phyloP scores from a whole-genome alignment of 2,329 filamentous ascomycete genomes.

The Falciphora oryzae region DNA sequence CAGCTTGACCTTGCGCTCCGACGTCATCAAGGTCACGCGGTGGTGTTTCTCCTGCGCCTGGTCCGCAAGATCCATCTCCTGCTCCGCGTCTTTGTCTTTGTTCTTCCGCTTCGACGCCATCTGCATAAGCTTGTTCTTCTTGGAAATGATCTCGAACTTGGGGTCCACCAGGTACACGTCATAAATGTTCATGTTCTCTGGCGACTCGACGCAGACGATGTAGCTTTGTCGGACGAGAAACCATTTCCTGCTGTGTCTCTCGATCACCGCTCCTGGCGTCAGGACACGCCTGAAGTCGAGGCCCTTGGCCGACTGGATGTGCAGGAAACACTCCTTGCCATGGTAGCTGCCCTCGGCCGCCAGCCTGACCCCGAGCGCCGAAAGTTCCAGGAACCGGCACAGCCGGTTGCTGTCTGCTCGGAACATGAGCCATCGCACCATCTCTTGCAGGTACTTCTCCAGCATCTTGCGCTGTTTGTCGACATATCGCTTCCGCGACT shows the following conservation, averaged over 20 bases:
- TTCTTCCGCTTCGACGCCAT: constrained; percentile 46
- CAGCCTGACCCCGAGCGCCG: constrained; percentile 85
- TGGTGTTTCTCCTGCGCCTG: constrained; percentile 61
- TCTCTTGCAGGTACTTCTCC: constrained; percentile 84
- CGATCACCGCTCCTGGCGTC: constrained; percentile 71
- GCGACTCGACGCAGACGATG: constrained; percentile 95
- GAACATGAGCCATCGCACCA: constrained; percentile 97
- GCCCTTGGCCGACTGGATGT: constrained; percentile 87
- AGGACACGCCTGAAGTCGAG: constrained; percentile 78
- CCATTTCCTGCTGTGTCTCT: constrained; percentile 88
- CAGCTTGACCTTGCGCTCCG: constrained; percentile 86
- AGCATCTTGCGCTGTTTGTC: constrained; percentile 80
- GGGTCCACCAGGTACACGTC: constrained; percentile 97
- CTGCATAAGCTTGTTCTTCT: constrained; percentile 52
- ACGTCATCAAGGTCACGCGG: constrained; percentile 79
- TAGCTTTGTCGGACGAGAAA: constrained; percentile 98
- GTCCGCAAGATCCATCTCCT: constrained; percentile 39
- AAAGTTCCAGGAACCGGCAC: constrained; percentile 93
- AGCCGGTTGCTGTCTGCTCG: constrained; percentile 90
- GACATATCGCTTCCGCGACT: constrained; percentile 51
- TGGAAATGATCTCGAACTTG: constrained; percentile 76
- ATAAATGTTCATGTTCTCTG: constrained; percentile 97
- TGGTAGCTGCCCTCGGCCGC: constrained; percentile 96
- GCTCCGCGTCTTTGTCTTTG: constrained; percentile 39
- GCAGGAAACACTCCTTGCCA: constrained; percentile 90